Conservation (phyloP, 2,329 filamentous ascomycete genomes). For the Aspergillus sp. region DNA sequence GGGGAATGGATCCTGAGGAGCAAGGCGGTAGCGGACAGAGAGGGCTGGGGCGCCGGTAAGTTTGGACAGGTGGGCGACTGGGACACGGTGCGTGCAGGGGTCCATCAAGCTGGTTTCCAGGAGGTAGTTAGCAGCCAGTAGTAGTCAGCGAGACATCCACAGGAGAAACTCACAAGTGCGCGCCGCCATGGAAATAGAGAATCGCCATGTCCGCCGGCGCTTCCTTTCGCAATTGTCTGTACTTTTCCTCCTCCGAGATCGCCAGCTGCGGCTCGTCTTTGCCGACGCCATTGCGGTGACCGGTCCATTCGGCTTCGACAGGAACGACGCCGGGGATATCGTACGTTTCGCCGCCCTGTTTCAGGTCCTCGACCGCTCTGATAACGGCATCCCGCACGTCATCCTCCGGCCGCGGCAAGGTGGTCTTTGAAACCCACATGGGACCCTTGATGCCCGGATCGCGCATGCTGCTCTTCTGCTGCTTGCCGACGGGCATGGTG, state of each 20-base stretch:
- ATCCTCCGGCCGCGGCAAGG: slow-evolving; percentile 49
- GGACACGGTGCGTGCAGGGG: slow-evolving; percentile 33
- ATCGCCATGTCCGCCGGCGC: slow-evolving; percentile 33
- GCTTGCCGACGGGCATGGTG: slow-evolving; percentile 46
- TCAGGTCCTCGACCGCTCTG: slow-evolving; percentile 31
- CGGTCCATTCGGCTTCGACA: slow-evolving; percentile 40
- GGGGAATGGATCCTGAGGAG: slow-evolving; percentile 40
- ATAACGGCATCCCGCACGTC: slow-evolving; percentile 30
- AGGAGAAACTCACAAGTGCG: slow-evolving; percentile 32
- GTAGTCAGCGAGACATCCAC: background rate
- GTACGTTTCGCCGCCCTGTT: slow-evolving; percentile 30
- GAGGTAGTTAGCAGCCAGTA: background rate
- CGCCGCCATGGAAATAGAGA: slow-evolving; percentile 40
- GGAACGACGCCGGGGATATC: slow-evolving; percentile 24
- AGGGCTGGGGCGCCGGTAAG: slow-evolving; percentile 31
- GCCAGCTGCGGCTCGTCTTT: slow-evolving; percentile 31
- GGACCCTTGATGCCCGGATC: slow-evolving; percentile 64
- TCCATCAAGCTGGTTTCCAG: slow-evolving; percentile 31
- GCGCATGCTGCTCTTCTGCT: slow-evolving; percentile 54
- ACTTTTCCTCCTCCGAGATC: slow-evolving; percentile 36
- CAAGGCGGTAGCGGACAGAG: slow-evolving; percentile 39
- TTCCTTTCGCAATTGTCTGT: slow-evolving; percentile 30
- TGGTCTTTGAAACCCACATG: slow-evolving; percentile 71
- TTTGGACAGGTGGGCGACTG: slow-evolving; percentile 30
- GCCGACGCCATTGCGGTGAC: slow-evolving; percentile 30